These are phyloP conservation scores for Jamesozyma hellenica DNA, from an alignment of 805 yeast genomes.

Conservation along the genomic window DNA sequence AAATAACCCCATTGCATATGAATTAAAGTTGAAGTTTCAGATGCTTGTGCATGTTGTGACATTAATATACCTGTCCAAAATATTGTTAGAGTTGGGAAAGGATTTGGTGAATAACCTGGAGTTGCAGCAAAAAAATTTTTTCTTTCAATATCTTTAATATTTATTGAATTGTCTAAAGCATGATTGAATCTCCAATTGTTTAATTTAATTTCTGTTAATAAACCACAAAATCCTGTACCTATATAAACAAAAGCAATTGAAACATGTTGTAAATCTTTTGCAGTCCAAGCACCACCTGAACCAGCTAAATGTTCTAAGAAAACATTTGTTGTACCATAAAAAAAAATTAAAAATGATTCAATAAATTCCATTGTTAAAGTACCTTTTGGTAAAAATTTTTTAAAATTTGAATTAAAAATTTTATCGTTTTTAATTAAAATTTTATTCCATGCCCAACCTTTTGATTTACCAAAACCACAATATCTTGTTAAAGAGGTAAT, in stretches of 20 bases:
- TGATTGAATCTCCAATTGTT: slow-evolving; percentile 48
- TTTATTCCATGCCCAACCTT: slow-evolving; percentile 90
- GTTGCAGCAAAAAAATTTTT: slow-evolving; percentile 30
- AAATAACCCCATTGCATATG: slow-evolving; percentile 91
- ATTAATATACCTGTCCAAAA: slow-evolving; percentile 94
- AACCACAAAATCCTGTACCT: slow-evolving; percentile 89
- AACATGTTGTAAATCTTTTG: slow-evolving; percentile 82
- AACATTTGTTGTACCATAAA: slow-evolving; percentile 83
- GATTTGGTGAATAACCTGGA: slow-evolving; percentile 83
- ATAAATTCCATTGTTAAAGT: slow-evolving; percentile 74
- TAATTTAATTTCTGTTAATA: slow-evolving; percentile 63
- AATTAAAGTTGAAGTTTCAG: slow-evolving; percentile 61
- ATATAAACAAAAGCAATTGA: slow-evolving; percentile 86
- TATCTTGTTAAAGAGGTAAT: slow-evolving; percentile 74
- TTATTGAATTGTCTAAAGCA: slow-evolving; percentile 26
- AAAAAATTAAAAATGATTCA: slow-evolving; percentile 69
- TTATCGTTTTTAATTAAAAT: slow-evolving; percentile 23
- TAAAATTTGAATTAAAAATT: slow-evolving; percentile 1
- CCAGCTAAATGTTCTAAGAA: slow-evolving; percentile 82
- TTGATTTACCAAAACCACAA: slow-evolving; percentile 64
- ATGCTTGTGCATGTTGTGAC: slow-evolving; percentile 90
- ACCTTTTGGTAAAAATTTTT: slow-evolving; percentile 30
- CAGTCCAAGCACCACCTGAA: slow-evolving; percentile 74
- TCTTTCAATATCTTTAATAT: slow-evolving; percentile 1
- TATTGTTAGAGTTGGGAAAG: slow-evolving; percentile 85